Percentiles rank a stretch among this genome's conserved stretches.
phyloP scores from a whole-genome alignment of 192 early-diverging fungal species.

The Coemansia sp. region DNA sequence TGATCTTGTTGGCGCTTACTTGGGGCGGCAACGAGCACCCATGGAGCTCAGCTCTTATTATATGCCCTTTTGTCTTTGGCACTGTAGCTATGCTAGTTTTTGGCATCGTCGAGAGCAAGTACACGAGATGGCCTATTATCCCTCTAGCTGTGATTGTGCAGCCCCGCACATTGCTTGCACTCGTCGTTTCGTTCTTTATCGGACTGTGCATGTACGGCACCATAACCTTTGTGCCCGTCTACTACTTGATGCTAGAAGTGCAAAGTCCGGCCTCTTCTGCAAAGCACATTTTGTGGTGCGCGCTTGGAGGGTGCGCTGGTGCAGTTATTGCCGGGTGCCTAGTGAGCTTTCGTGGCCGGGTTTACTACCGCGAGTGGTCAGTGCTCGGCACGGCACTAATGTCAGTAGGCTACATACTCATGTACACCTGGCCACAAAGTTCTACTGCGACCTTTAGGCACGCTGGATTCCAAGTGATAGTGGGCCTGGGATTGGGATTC shows the following conservation, averaged over 20 bases:
- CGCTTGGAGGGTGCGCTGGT: slow-evolving; percentile 28
- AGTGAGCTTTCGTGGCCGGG: slow-evolving; percentile 26
- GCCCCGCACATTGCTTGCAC: slow-evolving; percentile 27
- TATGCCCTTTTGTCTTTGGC: slow-evolving; percentile 52
- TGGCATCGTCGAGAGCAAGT: slow-evolving; percentile 55
- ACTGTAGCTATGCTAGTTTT: slow-evolving; percentile 45
- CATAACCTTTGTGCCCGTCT: slow-evolving; percentile 53
- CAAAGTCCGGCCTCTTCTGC: slow-evolving; percentile 21
- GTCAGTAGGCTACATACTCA: slow-evolving; percentile 42
- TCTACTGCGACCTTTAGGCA: slow-evolving; percentile 7
- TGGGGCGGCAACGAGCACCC: slow-evolving; percentile 61
- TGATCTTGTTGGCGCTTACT: slow-evolving; percentile 56
- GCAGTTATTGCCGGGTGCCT: slow-evolving; percentile 25
- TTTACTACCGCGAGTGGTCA: slow-evolving; percentile 38
- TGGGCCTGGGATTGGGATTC: slow-evolving; percentile 51
- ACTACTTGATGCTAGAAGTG: slow-evolving; percentile 34
- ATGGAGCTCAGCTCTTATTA: slow-evolving; percentile 54
- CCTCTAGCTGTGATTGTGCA: slow-evolving; percentile 26
- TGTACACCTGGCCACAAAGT: slow-evolving; percentile 41
- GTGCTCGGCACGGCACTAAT: slow-evolving; percentile 41
- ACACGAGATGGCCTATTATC: slow-evolving; percentile 69
- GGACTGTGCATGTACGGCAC: slow-evolving; percentile 50
- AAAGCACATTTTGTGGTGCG: slow-evolving; percentile 39
- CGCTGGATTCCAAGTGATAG: slow-evolving; percentile 31
- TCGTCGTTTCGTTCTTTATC: slow-evolving; percentile 32